Base-by-base conservation (phyloP, 2,329 filamentous ascomycete genomes). In the Ceratocystis lukuohia region DNA sequence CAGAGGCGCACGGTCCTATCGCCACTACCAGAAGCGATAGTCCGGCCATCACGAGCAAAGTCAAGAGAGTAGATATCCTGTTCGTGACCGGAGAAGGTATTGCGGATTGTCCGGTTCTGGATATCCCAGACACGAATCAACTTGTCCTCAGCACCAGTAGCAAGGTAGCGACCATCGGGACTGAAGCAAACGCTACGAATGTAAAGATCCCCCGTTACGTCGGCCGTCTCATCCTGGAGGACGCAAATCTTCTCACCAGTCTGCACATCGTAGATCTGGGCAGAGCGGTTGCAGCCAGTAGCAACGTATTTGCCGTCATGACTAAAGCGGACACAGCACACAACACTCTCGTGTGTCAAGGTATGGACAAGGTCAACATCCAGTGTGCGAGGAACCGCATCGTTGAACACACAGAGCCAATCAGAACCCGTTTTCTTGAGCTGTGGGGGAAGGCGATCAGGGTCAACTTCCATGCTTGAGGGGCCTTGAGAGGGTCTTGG, bases 141-240 rank as follows among this genome's bases (percentile, higher is more conserved):
- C 79, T 96, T 97, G 77, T 99, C 94, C 75, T 99, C 94, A 1
- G 94, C 94, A 74, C 94, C 94, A 17, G 94, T 99, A 3, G 94
- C 94, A 44, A 99, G 83, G 72, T 91, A 96, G 73, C 88, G 88
- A 69, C 94, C 93, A 75, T 97, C 92, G 12, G 94, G 94, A 74
- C 93, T 97, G 81, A 99, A 99, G 81, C 94, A 99, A 65, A 99
- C 94, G 72, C 93, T 97, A 71, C 94, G 82, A 72, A 99, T 99
- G 76, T 97, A 99, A 41, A 99, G 80, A 76, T 99, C 94, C 33
- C 93, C 92, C 65, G 89, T 87, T 71, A 92, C 86, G 70, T 95
- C 91, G 59, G 91, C 89, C 59, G 82, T 88, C 71, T 93, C 88
- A 72, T 99, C 94, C 75, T 96, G 91, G 44, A 97, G 80, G 68